Percentiles rank a stretch among this genome's conserved stretches.
phyloP scores from a whole-genome alignment of 1,284 basidiomycete genomes.

The Coniophora puteana region DNA sequence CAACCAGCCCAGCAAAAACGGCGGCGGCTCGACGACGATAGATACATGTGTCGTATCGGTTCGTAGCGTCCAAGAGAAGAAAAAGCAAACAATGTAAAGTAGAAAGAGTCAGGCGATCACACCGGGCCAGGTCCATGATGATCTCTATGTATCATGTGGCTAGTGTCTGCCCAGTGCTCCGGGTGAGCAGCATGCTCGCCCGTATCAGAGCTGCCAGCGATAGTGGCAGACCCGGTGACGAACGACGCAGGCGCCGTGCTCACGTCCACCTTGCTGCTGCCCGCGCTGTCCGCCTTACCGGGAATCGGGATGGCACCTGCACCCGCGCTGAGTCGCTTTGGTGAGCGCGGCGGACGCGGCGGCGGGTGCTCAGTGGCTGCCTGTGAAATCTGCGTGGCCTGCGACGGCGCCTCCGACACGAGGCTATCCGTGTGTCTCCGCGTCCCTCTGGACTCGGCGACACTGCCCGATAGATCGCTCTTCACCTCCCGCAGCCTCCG shows the following conservation, averaged over 20 bases:
- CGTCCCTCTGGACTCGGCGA: not conserved
- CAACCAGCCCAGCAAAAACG: too few species aligned
- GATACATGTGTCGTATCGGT: too few species aligned
- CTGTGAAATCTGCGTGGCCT: slow-evolving; percentile 20
- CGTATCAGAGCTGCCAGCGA: slow-evolving; percentile 43
- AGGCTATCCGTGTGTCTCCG: too few species aligned
- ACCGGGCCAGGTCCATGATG: too few species aligned
- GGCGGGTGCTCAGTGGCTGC: slow-evolving; percentile 15
- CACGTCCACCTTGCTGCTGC: slow-evolving; percentile 50
- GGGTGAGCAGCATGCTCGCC: slow-evolving; percentile 24
- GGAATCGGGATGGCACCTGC: slow-evolving; percentile 16
- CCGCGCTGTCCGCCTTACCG: slow-evolving; percentile 6
- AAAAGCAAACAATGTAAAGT: too few species aligned
- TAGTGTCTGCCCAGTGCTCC: slow-evolving; percentile 34
- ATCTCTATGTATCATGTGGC: slow-evolving; percentile 37
- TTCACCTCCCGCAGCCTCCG: slow-evolving; percentile 29
- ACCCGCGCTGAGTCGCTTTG: slow-evolving; percentile 12
- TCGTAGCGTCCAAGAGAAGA: too few species aligned
- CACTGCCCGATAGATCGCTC: slow-evolving; percentile 17
- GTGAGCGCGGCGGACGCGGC: slow-evolving; percentile 3
- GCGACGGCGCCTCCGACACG: slow-evolving; percentile 22
- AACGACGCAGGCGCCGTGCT: slow-evolving; percentile 67
- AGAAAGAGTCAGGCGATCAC: too few species aligned
- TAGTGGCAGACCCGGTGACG: slow-evolving; percentile 56
- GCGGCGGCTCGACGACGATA: too few species aligned